phyloP scores from a whole-genome alignment of 805 yeast genomes.

The Hanseniaspora valbyensis region DNA sequence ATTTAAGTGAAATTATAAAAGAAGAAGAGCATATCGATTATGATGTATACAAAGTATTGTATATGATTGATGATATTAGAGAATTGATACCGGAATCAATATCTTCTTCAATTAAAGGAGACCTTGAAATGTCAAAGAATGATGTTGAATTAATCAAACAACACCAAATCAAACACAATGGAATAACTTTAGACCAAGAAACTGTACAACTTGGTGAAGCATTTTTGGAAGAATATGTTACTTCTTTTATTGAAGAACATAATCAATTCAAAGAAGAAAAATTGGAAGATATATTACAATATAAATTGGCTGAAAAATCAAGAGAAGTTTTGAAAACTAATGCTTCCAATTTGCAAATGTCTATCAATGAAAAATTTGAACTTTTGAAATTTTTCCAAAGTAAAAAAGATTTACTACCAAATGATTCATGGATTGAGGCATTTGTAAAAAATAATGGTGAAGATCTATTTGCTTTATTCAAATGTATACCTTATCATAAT shows the following conservation, averaged over 20 bases:
- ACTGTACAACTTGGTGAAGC: background rate
- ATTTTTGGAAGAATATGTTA: background rate
- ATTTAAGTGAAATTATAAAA: background rate
- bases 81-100: background rate
- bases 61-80: constrained; percentile 1
- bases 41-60: constrained; percentile 2
- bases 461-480: constrained; percentile 52
- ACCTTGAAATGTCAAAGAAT: background rate
- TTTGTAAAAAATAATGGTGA: constrained; percentile 6
- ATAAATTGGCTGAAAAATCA: background rate
- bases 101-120: background rate
- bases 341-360: background rate
- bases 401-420: background rate
- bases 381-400: constrained; percentile 1
- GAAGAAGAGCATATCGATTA: background rate
- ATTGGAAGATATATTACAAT: background rate
- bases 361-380: background rate
- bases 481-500: constrained; percentile 33
- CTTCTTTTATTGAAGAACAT: background rate
- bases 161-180: background rate
- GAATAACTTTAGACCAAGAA: background rate
- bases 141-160: background rate
- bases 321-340: background rate
- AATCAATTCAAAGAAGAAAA: background rate
- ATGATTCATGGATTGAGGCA: constrained; percentile 5